These are phyloP conservation scores for Roridomyces roridus DNA, from an alignment of 768 basidiomycete species.

Conservation along the genomic window DNA sequence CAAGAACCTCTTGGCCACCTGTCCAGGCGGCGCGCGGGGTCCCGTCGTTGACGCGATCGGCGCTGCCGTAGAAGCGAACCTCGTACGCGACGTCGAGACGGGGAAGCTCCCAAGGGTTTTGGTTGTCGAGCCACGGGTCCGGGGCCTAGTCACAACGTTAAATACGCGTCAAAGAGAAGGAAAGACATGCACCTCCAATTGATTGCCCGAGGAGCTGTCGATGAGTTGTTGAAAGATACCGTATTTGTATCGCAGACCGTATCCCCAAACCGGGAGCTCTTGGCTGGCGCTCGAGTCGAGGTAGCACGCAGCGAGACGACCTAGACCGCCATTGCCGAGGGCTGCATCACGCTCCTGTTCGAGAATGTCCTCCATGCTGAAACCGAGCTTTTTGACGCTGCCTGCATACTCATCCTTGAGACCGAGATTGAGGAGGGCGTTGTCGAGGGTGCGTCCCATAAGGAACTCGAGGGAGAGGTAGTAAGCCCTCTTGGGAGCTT, in stretches of 20 bases:
- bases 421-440: conserved; percentile 75
- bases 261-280: conserved; percentile 95
- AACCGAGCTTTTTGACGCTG: conserved; percentile 80
- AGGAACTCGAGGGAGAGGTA: conserved; percentile 96
- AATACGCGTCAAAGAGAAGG: not conserved
- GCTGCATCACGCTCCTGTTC: conserved; percentile 93
- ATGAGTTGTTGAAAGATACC: conserved; percentile 97
- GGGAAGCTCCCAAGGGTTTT: conserved; percentile 90
- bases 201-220: conserved; percentile 78
- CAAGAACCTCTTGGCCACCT: conserved; percentile 93
- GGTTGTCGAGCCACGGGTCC: conserved; percentile 89
- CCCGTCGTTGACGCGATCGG: conserved; percentile 70
- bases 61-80: conserved; percentile 87
- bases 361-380: conserved; percentile 86
- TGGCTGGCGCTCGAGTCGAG: conserved; percentile 82
- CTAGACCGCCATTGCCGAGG: conserved; percentile 94
- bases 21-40: conserved; percentile 73
- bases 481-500: conserved; percentile 88
- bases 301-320: conserved; percentile 96
- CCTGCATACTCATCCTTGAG: conserved; percentile 77
- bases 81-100: conserved; percentile 86
- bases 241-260: conserved; percentile 91
- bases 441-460: conserved; percentile 82
- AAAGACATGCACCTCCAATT: conserved; percentile 61
- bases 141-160: conserved; percentile 58